Base-by-base conservation (phyloP, 2,329 filamentous ascomycete species). In the Elsinoe ampelina region DNA sequence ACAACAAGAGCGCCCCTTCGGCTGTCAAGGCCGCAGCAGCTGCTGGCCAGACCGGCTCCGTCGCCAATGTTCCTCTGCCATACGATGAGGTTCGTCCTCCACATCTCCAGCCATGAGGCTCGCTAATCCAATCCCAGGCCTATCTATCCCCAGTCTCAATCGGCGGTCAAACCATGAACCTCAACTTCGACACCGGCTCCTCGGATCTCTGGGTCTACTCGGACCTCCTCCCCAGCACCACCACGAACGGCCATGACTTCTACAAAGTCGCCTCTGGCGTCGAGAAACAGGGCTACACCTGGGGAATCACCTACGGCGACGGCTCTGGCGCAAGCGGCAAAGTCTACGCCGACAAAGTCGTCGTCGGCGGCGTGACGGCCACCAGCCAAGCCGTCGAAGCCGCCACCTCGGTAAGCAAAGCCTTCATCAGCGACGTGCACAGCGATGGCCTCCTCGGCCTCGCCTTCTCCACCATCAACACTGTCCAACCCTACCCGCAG, bases 151-250 rank as follows among this genome's bases (percentile, higher is more conserved):
- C 83, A 0, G 80, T 89, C 47, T 76, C 73, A 1, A 73, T 89
- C 60, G 87, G 86, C 43, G 71, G 78, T 65, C 81, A 84, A 63
- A 79, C 73, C 2, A 67, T 88, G 60, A 78, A 82, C 58, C 68
- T 90, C 59, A 84, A 88, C 66, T 79, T 90, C 59, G 87, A 90
- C 62, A 90, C 86, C 12, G 84, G 76, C 60, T 85, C 75, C 61
- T 76, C 82, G 41, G 84, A 86, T 70, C 78, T 87, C 50, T 93
- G 79, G 80, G 85, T 82, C 39, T 86, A 85, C 70, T 86, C 83
- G 0, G 75, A 74, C 15, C 74, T 82, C 20, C 79, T 83, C 12
- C 67, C 79, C 4, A 63, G 71, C 3, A 69, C 71, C 13, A 70
- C 81, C 51, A 74, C 77, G 26, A 66, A 67, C 6, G 81, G 80